These are phyloP conservation scores for Antarctomyces pellizariae DNA, from an alignment of 495 filamentous ascomycete genomes.

Conservation along the genomic window DNA sequence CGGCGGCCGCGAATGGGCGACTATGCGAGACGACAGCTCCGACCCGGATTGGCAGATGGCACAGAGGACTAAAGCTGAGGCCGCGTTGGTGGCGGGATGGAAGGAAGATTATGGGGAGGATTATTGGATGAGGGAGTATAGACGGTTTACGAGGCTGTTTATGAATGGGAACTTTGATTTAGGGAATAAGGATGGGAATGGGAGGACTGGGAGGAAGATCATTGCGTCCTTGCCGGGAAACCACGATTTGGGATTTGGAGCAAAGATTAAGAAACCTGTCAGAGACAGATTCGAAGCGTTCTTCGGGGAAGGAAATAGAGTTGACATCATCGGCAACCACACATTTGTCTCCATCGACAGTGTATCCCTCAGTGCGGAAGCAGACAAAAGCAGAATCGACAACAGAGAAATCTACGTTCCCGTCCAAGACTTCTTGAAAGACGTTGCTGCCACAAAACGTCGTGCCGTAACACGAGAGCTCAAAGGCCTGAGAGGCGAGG, in stretches of 20 bases:
- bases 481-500: conserved; percentile 23
- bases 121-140: conserved; percentile 69
- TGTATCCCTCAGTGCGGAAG: conserved; percentile 59
- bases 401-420: conserved; percentile 44
- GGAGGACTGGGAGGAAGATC: conserved; percentile 32
- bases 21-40: conserved; percentile 27
- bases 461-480: conserved; percentile 31
- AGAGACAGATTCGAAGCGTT: conserved; percentile 64
- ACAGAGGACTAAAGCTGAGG: conserved; percentile 22
- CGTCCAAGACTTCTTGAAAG: conserved; percentile 49
- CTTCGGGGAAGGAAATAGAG: conserved; percentile 71
- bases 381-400: conserved; percentile 15
- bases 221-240: conserved; percentile 78
- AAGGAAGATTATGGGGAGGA: conserved; percentile 42
- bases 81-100: conserved; percentile 37
- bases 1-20: conserved; percentile 87
- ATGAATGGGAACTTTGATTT: conserved; percentile 32
- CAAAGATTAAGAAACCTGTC: conserved; percentile 54
- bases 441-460: conserved; percentile 25
- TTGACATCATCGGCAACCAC: conserved; percentile 85
- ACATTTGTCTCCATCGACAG: conserved; percentile 82
- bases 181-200: conserved; percentile 14
- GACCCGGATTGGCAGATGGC: conserved; percentile 32
- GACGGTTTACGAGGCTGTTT: conserved; percentile 60
- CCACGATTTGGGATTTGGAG: conserved; percentile 88